Evolutionary conservation across 2,329 filamentous ascomycete species (phyloP), one percentile per base, ranked within the genome.

Genomic region (Fusarium fracticaudum): DNA sequence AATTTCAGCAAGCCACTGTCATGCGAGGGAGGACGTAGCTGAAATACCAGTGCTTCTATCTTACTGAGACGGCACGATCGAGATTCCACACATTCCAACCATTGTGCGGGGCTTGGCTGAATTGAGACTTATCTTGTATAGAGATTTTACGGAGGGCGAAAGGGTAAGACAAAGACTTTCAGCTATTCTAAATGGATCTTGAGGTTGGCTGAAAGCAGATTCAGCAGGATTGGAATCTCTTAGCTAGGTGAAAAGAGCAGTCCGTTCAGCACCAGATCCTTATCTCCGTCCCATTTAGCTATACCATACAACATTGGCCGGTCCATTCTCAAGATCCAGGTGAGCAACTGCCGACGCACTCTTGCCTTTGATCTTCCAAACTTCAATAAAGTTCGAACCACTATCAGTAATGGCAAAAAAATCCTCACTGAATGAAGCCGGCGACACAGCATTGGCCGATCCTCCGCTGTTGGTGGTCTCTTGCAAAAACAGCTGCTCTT

Each of bases 191-290:
- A 51, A n/a, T 4, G 3, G 6, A 0, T 3, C 7, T 61, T 38
- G 24, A 60, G 45, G 62, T 38, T 63, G 38, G 38, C 57, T 40
- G 57, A 17, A 33, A 33, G 15, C 22, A 10, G 3, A 24, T 24
- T 12, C 7, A 43, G n/a, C 5, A 17, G 15, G 40, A 10, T 6
- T 6, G 1, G 14, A 8, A 1, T 43, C 14, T 43, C 2, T n/a
- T 35, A 17, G 33, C 33, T 8, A 15, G 13, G 8, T 6, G 14
- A 43, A 15, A 15, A 43, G 11, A 15, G 2, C 1, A 43, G 17
- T n/a, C 41, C 3, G 1, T n/a, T 41, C 40, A n/a, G 22, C 33
- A 35, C 33, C 33, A 35, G 33, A 35, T 35, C 7, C 14, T 8
- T 14, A 8, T n/a, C 22, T 15, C 22, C 5, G 5, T 41, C 4